Evolutionary conservation across 768 basidiomycete species (phyloP).

Genomic region (Mycena vitilis): DNA sequence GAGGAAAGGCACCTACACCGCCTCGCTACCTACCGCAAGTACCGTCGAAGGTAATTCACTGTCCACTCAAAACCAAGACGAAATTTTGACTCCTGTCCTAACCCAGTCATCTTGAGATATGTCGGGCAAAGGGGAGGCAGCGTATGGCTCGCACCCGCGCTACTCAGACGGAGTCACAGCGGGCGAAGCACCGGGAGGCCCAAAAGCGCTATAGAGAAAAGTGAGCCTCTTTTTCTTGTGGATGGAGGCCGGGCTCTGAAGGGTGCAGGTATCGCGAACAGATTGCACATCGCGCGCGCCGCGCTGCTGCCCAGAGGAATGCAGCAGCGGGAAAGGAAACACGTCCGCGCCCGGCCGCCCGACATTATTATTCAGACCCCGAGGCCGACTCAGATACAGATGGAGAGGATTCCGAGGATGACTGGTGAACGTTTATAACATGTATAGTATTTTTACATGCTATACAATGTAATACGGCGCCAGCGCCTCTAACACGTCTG

Average conservation of each 20-base stretch:
- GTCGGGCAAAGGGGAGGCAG: not conserved
- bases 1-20: too few species aligned
- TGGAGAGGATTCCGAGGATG: not conserved
- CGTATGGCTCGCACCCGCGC: not conserved
- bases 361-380: constrained; percentile 10
- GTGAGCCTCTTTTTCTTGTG: not conserved
- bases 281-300: constrained; percentile 10
- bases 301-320: not conserved
- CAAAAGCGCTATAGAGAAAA: constrained; percentile 3
- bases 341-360: not conserved
- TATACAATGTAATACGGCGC: too few species aligned
- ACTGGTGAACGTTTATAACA: not conserved
- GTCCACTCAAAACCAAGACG: too few species aligned
- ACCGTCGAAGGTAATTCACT: too few species aligned
- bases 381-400: not conserved
- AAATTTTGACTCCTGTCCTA: too few species aligned
- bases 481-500: too few species aligned
- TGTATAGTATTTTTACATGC: too few species aligned
- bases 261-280: not conserved
- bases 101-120: too few species aligned
- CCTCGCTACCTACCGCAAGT: too few species aligned
- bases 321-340: not conserved
- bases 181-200: not conserved
- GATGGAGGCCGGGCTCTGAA: too few species aligned
- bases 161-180: not conserved